Evolutionary conservation across 2,329 filamentous ascomycete species (phyloP).

Genomic region (Cordyceps farinosa): DNA sequence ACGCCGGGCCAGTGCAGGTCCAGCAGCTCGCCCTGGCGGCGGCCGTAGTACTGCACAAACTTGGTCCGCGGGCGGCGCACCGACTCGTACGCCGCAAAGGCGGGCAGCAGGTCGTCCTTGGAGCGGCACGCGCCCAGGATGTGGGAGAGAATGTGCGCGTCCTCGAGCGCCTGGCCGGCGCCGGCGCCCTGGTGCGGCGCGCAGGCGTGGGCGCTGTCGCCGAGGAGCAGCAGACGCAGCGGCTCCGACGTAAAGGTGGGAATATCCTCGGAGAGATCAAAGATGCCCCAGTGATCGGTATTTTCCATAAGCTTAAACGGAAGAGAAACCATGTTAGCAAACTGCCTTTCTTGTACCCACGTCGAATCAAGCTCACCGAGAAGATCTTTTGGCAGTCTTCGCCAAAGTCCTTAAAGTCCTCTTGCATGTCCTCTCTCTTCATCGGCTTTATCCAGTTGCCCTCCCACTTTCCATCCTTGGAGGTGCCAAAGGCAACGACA

Average conservation of each 20-base stretch:
- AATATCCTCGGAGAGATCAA: conserved; percentile 17
- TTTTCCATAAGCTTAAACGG: conserved; percentile 15
- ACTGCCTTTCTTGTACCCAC: not conserved
- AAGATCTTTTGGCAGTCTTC: conserved; percentile 17
- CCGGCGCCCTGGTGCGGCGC: conserved; percentile 19
- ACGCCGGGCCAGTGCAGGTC: conserved; percentile 12
- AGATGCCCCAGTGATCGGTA: conserved; percentile 16
- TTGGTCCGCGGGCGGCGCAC: conserved; percentile 15
- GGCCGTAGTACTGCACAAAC: conserved; percentile 16
- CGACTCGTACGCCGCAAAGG: conserved; percentile 13
- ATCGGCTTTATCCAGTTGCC: conserved; percentile 16
- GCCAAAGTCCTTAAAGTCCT: conserved; percentile 16
- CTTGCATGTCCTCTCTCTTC: conserved; percentile 12
- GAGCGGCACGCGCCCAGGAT: conserved; percentile 15
- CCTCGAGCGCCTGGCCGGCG: conserved; percentile 19
- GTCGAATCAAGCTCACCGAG: not conserved
- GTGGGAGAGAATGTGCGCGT: conserved; percentile 17
- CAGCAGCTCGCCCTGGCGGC: conserved; percentile 18
- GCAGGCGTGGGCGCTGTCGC: conserved; percentile 20
- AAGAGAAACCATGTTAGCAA: not conserved
- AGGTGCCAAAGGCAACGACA: conserved; percentile 44
- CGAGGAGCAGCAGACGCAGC: conserved; percentile 17
- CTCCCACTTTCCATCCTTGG: conserved; percentile 19
- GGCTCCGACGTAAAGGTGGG: conserved; percentile 9
- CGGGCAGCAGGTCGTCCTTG: not conserved